Evolutionary conservation across 441 rosid genomes (phyloP), one percentile per base, ranked within the genome.

Genomic region (Adansonia madagascariensis): DNA sequence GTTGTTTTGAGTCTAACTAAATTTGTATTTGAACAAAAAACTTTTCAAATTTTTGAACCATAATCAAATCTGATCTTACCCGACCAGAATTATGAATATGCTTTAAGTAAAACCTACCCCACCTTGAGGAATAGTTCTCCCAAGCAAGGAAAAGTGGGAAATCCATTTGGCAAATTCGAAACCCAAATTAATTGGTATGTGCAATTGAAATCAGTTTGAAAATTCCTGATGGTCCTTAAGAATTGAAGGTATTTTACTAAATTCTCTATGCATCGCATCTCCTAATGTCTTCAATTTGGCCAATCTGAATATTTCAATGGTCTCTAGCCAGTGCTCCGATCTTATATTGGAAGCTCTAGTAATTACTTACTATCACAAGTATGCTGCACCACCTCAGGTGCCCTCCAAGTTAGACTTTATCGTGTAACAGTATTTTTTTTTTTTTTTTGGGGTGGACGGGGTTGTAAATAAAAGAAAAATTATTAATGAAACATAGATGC

Each of bases 281-380:
- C 39, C 10, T 14, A 2, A 65, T 39, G 18, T 67, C 17, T 43
- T 64, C 69, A 66, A 66, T 39, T 66, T 66, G 52, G 52, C 52
- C 71, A 8, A 66, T 66, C 27, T 67, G 72, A 67, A 67, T 67
- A 67, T 67, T 67, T 39, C 31, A 67, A 7, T 11, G 11, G 2
- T 44, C n/a, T 46, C 72, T 11, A 67, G 7, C 27, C 27, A 61
- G 5, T 61, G 44, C 44, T 61, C 43, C 44, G 31, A 66, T 0
- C 50, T 41, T 65, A 17, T 11, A 65, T 35, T 39, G 50, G 50
- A 65, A 41, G 49, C 47, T 65, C 71, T 41, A 65, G 8, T 14
- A 10, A 12, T 24, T 24, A 24, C 41, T 61, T 61, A n/a, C 43
- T 27, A 27, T 27, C 43, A 6, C 67, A 27, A 24, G 27, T 44